Conservation (phyloP, 2,329 filamentous ascomycete genomes). For the Talaromyces marneffei region DNA sequence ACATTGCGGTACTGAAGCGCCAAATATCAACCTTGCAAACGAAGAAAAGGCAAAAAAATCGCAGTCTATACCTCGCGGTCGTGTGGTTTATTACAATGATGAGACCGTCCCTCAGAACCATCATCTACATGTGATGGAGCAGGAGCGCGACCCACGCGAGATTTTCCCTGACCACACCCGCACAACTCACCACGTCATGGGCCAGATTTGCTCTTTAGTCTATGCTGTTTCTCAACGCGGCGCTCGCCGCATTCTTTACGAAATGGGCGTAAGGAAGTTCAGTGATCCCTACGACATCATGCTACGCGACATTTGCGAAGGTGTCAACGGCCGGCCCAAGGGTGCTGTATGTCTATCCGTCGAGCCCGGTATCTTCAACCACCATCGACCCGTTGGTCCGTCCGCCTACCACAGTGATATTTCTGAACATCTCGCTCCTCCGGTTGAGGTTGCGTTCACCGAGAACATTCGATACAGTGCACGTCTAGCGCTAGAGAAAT, state of each 20-base stretch:
- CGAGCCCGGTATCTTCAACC: slow-evolving; percentile 19
- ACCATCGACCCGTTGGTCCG: slow-evolving; percentile 16
- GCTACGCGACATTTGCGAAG: slow-evolving; percentile 45
- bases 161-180: slow-evolving; percentile 32
- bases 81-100: slow-evolving; percentile 16
- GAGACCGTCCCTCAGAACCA: slow-evolving; percentile 14
- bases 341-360: slow-evolving; percentile 17
- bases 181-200: slow-evolving; percentile 29
- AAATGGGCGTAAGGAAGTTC: slow-evolving; percentile 24
- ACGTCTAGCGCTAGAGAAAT: slow-evolving; percentile 9
- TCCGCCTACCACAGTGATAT: slow-evolving; percentile 16
- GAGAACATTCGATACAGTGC: slow-evolving; percentile 16
- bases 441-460: slow-evolving; percentile 14
- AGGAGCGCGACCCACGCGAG: slow-evolving; percentile 12
- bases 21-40: slow-evolving; percentile 27
- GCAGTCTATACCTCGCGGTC: slow-evolving; percentile 14
- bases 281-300: slow-evolving; percentile 39
- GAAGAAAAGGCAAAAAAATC: slow-evolving; percentile 29
- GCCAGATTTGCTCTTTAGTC: slow-evolving; percentile 32
- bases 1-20: slow-evolving; percentile 38
- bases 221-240: slow-evolving; percentile 37
- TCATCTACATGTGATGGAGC: slow-evolving; percentile 16
- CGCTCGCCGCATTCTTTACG: slow-evolving; percentile 33
- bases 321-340: slow-evolving; percentile 23
- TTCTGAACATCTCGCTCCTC: slow-evolving; percentile 12